Conservation (phyloP, 2,329 filamentous ascomycete species). For the Colletotrichum sp. region DNA sequence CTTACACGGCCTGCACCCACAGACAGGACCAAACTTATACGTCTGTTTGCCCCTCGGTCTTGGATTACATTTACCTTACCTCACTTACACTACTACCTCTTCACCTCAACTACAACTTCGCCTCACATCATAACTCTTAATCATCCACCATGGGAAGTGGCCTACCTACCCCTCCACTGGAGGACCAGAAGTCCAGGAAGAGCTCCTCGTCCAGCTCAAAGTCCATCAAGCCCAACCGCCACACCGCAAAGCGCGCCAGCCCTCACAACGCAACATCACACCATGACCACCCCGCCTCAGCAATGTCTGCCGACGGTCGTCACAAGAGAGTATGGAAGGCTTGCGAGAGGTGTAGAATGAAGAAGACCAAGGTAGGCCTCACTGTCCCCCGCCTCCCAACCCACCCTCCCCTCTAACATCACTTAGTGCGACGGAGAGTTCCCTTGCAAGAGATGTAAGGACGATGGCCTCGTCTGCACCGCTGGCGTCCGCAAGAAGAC, state of each 20-base stretch:
- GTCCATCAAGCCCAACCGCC: conserved; percentile 54
- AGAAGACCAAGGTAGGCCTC: conserved; percentile 68
- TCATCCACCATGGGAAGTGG: conserved; percentile 51
- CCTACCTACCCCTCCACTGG: conserved; percentile 59
- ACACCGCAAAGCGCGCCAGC: conserved; percentile 55
- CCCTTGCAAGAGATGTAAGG: conserved; percentile 70
- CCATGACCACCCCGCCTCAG: conserved; percentile 40
- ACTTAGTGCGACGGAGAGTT: conserved; percentile 68
- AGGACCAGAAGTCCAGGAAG: conserved; percentile 49
- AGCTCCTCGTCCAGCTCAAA: conserved; percentile 44
- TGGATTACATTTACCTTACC: neutral
- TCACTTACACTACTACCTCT: neutral
- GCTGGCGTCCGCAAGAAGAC: conserved; percentile 70
- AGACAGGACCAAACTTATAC: conserved; percentile 1
- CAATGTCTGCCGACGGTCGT: conserved; percentile 52
- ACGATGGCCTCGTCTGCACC: conserved; percentile 68
- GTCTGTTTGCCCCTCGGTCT: conserved; percentile 11
- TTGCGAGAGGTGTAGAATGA: conserved; percentile 71
- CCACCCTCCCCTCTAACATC: neutral
- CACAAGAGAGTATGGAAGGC: conserved; percentile 73
- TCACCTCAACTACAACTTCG: neutral
- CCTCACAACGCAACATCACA: conserved; percentile 41
- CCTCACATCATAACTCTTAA: neutral
- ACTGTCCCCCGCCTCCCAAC: neutral
- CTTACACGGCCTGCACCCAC: conserved; percentile 13